These are phyloP conservation scores for Nicotiana otophora DNA, from an alignment of 257 asterid genomes.

Conservation along the genomic window DNA sequence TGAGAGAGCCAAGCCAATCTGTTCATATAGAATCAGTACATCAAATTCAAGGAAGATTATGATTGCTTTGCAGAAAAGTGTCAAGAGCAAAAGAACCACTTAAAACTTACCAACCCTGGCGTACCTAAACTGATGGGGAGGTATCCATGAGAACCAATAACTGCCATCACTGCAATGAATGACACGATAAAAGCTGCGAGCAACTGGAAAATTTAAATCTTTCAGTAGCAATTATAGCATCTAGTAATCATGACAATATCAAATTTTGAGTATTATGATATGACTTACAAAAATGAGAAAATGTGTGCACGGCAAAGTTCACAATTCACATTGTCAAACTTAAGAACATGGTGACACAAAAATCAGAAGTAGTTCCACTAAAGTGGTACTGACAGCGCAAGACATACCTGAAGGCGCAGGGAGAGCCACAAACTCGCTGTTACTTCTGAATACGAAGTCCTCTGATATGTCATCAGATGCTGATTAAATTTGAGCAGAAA, in stretches of 20 bases:
- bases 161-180: conserved; percentile 90
- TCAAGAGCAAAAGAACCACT: neutral
- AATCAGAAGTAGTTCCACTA: neutral
- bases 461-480: conserved; percentile 62
- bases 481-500: conserved; percentile 62
- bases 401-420: conserved; percentile 86
- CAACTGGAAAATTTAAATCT: conserved; percentile 35
- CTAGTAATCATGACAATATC: neutral
- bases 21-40: conserved; percentile 2
- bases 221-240: neutral
- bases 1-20: conserved; percentile 96
- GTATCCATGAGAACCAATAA: conserved; percentile 63
- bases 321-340: neutral
- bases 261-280: neutral
- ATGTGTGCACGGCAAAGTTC: neutral
- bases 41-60: neutral
- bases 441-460: conserved; percentile 84
- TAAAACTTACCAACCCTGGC: conserved; percentile 77
- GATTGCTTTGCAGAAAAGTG: neutral
- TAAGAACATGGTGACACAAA: neutral
- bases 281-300: neutral
- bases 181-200: conserved; percentile 88
- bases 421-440: conserved; percentile 96
- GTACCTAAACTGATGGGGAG: conserved; percentile 79
- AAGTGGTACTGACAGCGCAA: neutral